phyloP scores from a whole-genome alignment of 495 filamentous ascomycete genomes.

The Aspergillus wentii region DNA sequence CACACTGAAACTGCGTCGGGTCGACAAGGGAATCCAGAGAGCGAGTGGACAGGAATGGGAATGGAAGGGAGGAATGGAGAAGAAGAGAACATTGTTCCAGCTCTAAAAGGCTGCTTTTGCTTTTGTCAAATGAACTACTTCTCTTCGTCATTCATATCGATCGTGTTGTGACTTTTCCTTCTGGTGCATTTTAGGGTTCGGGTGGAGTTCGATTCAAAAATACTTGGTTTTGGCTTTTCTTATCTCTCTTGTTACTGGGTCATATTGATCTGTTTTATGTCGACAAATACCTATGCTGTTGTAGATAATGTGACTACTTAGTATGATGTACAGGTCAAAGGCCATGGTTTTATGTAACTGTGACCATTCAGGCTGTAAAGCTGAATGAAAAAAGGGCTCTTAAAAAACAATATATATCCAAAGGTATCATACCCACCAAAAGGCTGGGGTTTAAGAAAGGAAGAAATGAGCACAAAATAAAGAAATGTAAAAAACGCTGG shows the following conservation, averaged over 20 bases:
- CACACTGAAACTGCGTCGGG: constrained; percentile 81
- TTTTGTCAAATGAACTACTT: too few species aligned
- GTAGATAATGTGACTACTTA: not conserved
- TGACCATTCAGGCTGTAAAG: too few species aligned
- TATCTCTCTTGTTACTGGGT: too few species aligned
- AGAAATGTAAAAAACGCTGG: too few species aligned
- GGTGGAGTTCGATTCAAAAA: constrained; percentile 25
- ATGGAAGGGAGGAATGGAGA: constrained; percentile 93
- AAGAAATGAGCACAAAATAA: too few species aligned
- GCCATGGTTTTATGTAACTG: too few species aligned
- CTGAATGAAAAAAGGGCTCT: too few species aligned
- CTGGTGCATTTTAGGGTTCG: constrained; percentile 22
- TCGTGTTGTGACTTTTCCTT: constrained; percentile 4
- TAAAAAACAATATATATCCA: too few species aligned
- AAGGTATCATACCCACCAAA: too few species aligned
- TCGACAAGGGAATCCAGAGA: constrained; percentile 84
- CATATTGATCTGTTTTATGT: constrained; percentile 3
- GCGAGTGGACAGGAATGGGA: constrained; percentile 86
- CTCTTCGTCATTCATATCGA: constrained; percentile 6
- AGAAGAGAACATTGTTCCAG: constrained; percentile 86
- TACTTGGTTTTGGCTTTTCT: constrained; percentile 10
- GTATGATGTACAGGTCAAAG: not conserved
- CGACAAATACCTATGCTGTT: constrained; percentile 2
- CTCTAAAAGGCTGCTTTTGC: too few species aligned
- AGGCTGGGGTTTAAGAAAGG: too few species aligned